Base-by-base conservation (phyloP, 495 filamentous ascomycete species). In the Pyrenopolyporus hunteri region DNA sequence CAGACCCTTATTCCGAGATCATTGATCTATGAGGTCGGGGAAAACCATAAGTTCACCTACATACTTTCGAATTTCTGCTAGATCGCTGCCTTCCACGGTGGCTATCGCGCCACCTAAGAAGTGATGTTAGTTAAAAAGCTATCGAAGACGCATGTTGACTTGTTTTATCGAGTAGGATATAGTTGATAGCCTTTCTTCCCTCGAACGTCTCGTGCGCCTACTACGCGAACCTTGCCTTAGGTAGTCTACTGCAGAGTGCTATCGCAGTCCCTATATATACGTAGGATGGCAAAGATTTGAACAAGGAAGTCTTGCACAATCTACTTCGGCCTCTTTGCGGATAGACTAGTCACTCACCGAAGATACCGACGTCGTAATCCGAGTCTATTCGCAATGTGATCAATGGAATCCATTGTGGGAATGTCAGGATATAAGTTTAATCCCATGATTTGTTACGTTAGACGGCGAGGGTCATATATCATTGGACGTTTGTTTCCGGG, bases 11-110 rank as follows among this genome's bases (percentile, higher is more conserved):
- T 85, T 76, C 87, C 83, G 82, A 90, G 89, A 82, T 85, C 90
- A 83, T 92, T 78, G 90, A 86, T 83, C 79, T 64, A 73, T 93
- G 89, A 90, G 80, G 88, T 82, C 86, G 81, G 86, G 85, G 89
- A 85, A 86, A 93, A 92, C 89, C 89, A 91, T 91, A 62, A 83
- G 83, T 84, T 70, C 73, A 77, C 78, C 85, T 85, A 91, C 87
- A 92, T 88, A 65, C 69, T 23, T n/a, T n/a, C n/a, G n/a, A n/a
- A n/a, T n/a, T n/a, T n/a, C n/a, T n/a, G n/a, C n/a, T n/a, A n/a
- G n/a, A n/a, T n/a, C n/a, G n/a, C n/a, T n/a, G n/a, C n/a, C n/a
- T n/a, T n/a, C n/a, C n/a, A n/a, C 14, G 26, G n/a, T 2, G 2
- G 19, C 25, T 46, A 17, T 43, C 2, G 17, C 13, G 20, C 26